Evolutionary conservation across 2,329 filamentous ascomycete genomes (phyloP), one percentile per base, ranked within the genome.

Genomic region (Exophiala phaeomuriformis): DNA sequence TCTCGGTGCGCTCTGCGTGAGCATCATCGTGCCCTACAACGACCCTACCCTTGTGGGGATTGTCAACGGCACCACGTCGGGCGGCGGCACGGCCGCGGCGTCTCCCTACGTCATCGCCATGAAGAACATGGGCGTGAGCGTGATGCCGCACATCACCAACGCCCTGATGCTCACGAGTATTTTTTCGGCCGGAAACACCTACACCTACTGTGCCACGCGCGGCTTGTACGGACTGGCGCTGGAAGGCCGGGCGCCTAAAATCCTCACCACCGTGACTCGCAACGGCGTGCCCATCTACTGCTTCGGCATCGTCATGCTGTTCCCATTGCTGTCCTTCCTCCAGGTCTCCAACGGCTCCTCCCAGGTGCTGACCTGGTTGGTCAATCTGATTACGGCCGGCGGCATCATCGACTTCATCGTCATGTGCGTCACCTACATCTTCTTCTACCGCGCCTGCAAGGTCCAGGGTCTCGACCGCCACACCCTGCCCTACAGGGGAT

Each of bases 271-370:
- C 5, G 84, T 80, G 64, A 84, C 77, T 4, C 74, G 71, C 43
- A 72, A 69, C 9, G 84, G 85, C 43, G 82, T 90, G 0, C 87
- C 86, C 0, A 77, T 87, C 60, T 85, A 82, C 66, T 85, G 82
- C 62, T 84, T 90, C 35, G 53, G 68, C 1, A 68, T 82, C 19
- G 82, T 85, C 1, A 75, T 87, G 45, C 68, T 77, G 2, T 82
- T 90, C 60, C 79, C 83, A 1, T 71, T 86, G 8, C 72, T 55
- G 4, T 77, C 76, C 29, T 78, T 81, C 66, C 70, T 81, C 39
- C 73, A 77, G 49, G 71, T 76, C 8, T 72, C 71, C 57, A 75
- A 68, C 63, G 72, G 71, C 42, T 78, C 77, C 0, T 69, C 74
- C 5, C 65, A 72, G 52, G 76, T 77, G 1, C 71, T 82, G 49